Base-by-base conservation (phyloP, 805 yeast species). In the Ogataea dorogensis region DNA sequence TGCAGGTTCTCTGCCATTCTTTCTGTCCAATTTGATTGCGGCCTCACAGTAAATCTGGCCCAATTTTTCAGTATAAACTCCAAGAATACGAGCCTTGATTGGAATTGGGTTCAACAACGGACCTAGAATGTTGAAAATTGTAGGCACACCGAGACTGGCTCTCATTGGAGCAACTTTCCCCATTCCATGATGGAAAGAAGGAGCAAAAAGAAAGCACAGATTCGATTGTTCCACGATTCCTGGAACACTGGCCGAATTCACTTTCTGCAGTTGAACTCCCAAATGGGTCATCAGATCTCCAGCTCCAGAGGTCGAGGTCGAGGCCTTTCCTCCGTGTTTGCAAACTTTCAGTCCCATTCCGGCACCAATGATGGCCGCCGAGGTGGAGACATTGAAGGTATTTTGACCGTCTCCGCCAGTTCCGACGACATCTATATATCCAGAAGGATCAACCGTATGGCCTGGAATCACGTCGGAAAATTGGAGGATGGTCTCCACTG, bases 371-470 rank as follows among this genome's bases (percentile, higher is more conserved):
- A 93, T 87, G 1, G 97, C 97, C 1, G 96, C 71, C 2, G 97
- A 86, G 0, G 98, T 93, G 11, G 95, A 83, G 2, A 93, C 98
- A 51, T 93, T 93, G 66, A 93, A 93, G 0, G 99, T 93, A 57
- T 93, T 83, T 56, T 93, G 96, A 2, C 96, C 96, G 57, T 93
- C 99, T 11, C 99, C 99, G 17, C 99, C 99, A 0, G 99, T 93
- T 2, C 99, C 99, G 5, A 93, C 99, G 19, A 93, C 86, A 59
- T 93, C 99, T 5, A 82, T 70, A 48, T 73, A 82, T 0, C 83
- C 83, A 1, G 58, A 61, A 1, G 63, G 50, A 24, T 72, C 74
- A 10, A 75, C 72, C 1, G 53, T 48, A 6, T 61, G 51, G 2
- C 69, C 57, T 7, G 70, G 64, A n/a, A 86, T 73, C 8, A 67